Base-by-base conservation (phyloP, 139 green algal genomes). In the Coccomyxa sp. region DNA sequence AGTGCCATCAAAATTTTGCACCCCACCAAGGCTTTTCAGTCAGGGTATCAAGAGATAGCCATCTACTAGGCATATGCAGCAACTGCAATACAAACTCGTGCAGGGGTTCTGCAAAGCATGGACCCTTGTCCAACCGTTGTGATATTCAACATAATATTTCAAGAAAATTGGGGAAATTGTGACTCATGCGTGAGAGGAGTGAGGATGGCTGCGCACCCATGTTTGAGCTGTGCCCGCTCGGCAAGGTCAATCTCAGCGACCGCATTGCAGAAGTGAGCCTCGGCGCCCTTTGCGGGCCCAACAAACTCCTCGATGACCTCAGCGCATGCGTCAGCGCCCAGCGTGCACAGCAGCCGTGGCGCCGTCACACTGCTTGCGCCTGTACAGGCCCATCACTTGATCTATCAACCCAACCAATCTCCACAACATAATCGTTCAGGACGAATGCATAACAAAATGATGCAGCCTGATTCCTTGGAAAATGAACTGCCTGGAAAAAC, bases 291-390 rank as follows among this genome's bases (percentile, higher is more conserved):
- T 18, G 45, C 79, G 7, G 63, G 63, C 30, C 45, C 79, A 11
- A 11, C 85, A 82, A 92, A 96, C 88, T 98, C 95, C 88, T 98
- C 95, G 0, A 97, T 84, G 21, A 98, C 28, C 80, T 95, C 88
- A 0, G 88, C 79, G 13, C 57, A 63, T 0, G 92, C 84, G 11
- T 81, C 79, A 32, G 81, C 83, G 17, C 87, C 91, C 77, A 94
- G 82, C 63, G 90, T 78, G 58, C 96, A 79, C 79, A 97, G 89
- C 76, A 95, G 76, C 13, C 95, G 90, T 0, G 93, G 92, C 12
- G 87, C 84, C 30, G 82, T 90, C 58, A 82, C 79, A n/a, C 67
- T 60, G 23, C 87, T 79, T 31, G 38, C 38, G 58, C 13, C 15
- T 76, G 25, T 12, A 38, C 3, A 51, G 3, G 38, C 38, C 38